These are phyloP conservation scores for Phytophthora sojae DNA, from an alignment of 352 stramenopile species.

Conservation along the genomic window DNA sequence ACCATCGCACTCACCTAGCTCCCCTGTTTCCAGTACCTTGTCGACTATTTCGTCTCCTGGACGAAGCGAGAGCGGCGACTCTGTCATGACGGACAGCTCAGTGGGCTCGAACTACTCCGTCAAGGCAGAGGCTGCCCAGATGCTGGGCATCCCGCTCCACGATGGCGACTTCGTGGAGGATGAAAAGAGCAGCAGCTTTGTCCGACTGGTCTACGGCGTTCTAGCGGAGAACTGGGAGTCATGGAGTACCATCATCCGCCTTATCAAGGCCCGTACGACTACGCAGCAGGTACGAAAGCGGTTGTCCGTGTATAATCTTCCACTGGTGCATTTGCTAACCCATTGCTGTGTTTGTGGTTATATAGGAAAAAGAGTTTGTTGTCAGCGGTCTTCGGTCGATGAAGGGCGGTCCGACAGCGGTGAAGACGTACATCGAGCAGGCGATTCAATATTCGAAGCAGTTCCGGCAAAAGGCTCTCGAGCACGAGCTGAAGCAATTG, in stretches of 20 bases:
- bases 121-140: slow-evolving; percentile 77
- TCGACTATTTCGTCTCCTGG: slow-evolving; percentile 71
- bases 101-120: slow-evolving; percentile 83
- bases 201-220: slow-evolving; percentile 73
- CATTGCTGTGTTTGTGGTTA: slow-evolving; percentile 2
- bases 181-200: slow-evolving; percentile 64
- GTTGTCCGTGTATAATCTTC: background rate
- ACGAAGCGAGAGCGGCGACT: slow-evolving; percentile 69
- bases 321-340: background rate
- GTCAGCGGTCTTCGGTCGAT: slow-evolving; percentile 73
- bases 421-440: slow-evolving; percentile 78
- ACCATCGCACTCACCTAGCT: slow-evolving; percentile 71
- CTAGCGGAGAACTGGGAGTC: slow-evolving; percentile 87
- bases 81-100: slow-evolving; percentile 61
- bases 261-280: slow-evolving; percentile 78
- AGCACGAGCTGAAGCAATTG: slow-evolving; percentile 55
- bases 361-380: slow-evolving; percentile 83
- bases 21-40: slow-evolving; percentile 57
- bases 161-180: slow-evolving; percentile 67
- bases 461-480: slow-evolving; percentile 76
- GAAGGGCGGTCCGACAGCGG: slow-evolving; percentile 66
- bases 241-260: slow-evolving; percentile 83
- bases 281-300: slow-evolving; percentile 64
- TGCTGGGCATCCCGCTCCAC: slow-evolving; percentile 81
- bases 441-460: slow-evolving; percentile 66